Percentiles rank a stretch among this genome's conserved stretches.
Conservation (phyloP, 2,329 filamentous ascomycete genomes). For the Talaromyces sp. region DNA sequence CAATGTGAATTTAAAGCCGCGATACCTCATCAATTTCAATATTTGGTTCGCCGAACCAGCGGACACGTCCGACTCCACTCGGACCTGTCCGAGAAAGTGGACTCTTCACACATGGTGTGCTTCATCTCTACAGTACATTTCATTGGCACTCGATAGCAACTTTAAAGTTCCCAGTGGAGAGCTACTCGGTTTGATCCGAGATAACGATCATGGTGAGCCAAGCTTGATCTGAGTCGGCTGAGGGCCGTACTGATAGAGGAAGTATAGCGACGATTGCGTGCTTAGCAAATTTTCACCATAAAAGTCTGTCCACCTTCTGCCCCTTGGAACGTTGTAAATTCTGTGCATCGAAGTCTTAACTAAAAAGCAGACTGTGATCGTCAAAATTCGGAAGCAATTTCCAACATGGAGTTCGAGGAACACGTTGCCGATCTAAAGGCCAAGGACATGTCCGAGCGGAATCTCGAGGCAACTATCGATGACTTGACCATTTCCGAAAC, state of each 20-base stretch:
- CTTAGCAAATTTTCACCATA: background rate
- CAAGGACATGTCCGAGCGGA: background rate
- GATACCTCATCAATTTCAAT: background rate
- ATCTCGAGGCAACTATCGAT: background rate
- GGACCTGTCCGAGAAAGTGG: background rate
- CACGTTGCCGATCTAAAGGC: background rate
- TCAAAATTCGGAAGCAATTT: background rate
- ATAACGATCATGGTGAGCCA: background rate
- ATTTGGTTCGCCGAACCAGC: background rate
- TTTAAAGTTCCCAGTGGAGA: conserved; percentile 6
- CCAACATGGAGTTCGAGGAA: background rate
- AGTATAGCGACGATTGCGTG: conserved; percentile 3
- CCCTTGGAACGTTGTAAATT: background rate
- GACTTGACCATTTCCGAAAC: background rate
- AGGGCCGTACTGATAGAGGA: background rate
- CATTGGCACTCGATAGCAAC: background rate
- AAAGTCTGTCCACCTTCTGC: background rate
- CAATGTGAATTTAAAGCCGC: background rate
- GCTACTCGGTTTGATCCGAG: conserved; percentile 5
- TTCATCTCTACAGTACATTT: background rate
- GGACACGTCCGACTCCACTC: background rate
- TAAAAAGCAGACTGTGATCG: too few relatives aligned
- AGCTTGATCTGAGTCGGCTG: background rate
- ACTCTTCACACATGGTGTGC: background rate
- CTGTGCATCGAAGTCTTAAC: too few relatives aligned